These are phyloP conservation scores for Taphrina betulina DNA, from an alignment of 1,139 yeast species.

Conservation along the genomic window DNA sequence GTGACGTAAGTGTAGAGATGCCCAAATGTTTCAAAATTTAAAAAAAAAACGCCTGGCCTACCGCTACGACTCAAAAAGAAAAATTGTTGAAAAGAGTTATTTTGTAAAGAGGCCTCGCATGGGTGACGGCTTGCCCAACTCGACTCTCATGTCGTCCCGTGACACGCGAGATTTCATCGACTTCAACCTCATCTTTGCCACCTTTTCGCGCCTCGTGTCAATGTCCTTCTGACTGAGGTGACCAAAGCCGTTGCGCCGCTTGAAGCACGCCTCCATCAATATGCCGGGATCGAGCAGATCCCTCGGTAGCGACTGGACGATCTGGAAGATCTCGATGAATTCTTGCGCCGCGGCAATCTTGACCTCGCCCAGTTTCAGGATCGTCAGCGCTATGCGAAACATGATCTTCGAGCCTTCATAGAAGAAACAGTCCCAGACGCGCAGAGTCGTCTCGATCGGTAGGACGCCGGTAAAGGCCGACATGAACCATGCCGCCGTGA, in stretches of 20 bases:
- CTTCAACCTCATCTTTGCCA: conserved; percentile 12
- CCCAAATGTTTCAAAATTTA: no score
- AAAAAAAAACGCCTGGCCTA: no score
- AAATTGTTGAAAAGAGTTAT: no score
- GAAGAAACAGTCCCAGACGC: conserved; percentile 94
- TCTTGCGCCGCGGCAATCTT: conserved; percentile 56
- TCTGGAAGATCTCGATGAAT: conserved; percentile 83
- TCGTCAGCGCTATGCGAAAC: conserved; percentile 77
- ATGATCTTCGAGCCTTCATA: conserved; percentile 87
- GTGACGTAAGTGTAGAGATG: no score
- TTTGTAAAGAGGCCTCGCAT: no score
- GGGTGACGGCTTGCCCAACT: no score
- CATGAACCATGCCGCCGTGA: conserved; percentile 98
- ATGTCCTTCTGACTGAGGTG: conserved; percentile 80
- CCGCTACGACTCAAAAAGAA: no score
- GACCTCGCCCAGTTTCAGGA: conserved; percentile 76
- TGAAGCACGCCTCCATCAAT: conserved; percentile 71
- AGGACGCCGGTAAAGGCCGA: conserved; percentile 82
- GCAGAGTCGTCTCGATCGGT: conserved; percentile 79
- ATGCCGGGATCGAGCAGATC: conserved; percentile 65
- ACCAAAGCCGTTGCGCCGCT: conserved; percentile 70
- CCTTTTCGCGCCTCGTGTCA: conserved; percentile 51
- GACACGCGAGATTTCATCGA: background rate
- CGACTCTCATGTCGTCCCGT: conserved; percentile 19
- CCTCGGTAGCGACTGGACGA: conserved; percentile 80